A percentile compares a stretch with the other conserved stretches of the same genome.
phyloP scores from a whole-genome alignment of 169 alveolate species.

The Plasmodium relictum region DNA sequence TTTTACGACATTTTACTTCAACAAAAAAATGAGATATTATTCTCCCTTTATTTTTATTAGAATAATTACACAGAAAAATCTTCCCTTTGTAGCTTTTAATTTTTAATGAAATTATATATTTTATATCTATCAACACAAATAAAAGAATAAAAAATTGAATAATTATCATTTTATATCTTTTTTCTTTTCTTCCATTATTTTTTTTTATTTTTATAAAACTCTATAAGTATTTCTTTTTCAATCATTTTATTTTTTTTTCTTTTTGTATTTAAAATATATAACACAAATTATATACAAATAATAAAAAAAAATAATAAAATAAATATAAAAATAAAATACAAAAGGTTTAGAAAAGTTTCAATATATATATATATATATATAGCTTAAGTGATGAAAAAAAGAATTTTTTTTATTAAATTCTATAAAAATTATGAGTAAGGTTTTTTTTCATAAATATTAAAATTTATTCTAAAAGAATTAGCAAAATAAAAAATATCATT shows the following conservation, averaged over 20 bases:
- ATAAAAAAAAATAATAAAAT: neutral
- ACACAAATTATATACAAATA: neutral
- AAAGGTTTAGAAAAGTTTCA: no score
- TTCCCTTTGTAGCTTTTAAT: constrained; percentile 9
- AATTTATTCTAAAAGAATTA: no score
- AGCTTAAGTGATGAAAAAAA: no score
- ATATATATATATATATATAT: no score
- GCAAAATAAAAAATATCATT: no score
- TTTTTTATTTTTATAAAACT: constrained; percentile 1
- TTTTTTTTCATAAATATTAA: no score
- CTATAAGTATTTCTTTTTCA: neutral
- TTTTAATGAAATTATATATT: constrained; percentile 26
- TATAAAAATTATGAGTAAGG: no score
- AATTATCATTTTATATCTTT: constrained; percentile 27
- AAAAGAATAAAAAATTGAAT: constrained; percentile 32
- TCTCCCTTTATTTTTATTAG: constrained; percentile 20
- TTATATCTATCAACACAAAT: constrained; percentile 16
- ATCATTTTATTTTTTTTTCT: constrained; percentile 4
- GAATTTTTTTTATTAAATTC: no score
- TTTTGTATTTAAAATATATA: neutral
- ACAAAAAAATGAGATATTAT: constrained; percentile 24
- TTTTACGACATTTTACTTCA: constrained; percentile 9
- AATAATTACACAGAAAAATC: neutral
- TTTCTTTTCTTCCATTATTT: constrained; percentile 34
- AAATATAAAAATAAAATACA: no score